Evolutionary conservation across 2,329 filamentous ascomycete species (phyloP).

Genomic region (Neonectria faginata): DNA sequence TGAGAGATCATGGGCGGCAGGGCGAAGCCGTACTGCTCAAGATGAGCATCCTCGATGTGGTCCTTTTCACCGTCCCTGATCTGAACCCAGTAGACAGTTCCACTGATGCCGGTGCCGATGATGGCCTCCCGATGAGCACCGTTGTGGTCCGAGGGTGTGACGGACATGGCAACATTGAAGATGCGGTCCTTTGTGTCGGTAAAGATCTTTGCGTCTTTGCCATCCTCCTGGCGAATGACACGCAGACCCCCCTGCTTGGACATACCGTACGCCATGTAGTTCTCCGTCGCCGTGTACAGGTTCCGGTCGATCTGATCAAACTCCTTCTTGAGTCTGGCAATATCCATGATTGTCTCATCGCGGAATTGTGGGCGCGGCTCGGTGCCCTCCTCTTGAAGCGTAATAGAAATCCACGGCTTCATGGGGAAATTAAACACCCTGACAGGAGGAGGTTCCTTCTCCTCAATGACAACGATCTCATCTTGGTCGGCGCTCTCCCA

Average conservation of each 20-base stretch:
- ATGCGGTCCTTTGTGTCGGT: slow-evolving; percentile 92
- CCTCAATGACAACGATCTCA: slow-evolving; percentile 72
- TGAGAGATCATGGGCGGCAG: slow-evolving; percentile 87
- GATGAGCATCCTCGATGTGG: slow-evolving; percentile 79
- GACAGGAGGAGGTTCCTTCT: slow-evolving; percentile 73
- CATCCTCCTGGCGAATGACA: slow-evolving; percentile 94
- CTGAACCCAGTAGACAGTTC: slow-evolving; percentile 95
- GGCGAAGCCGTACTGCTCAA: slow-evolving; percentile 88
- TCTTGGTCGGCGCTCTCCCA: slow-evolving; percentile 91
- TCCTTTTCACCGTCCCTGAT: slow-evolving; percentile 83
- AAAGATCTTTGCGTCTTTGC: slow-evolving; percentile 91
- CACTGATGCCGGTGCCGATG: slow-evolving; percentile 92
- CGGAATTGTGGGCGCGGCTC: slow-evolving; percentile 74
- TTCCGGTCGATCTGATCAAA: slow-evolving; percentile 98
- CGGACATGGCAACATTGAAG: slow-evolving; percentile 90
- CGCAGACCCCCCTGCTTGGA: slow-evolving; percentile 92
- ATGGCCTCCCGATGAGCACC: slow-evolving; percentile 79
- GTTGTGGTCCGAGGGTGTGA: slow-evolving; percentile 68
- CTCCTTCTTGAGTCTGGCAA: slow-evolving; percentile 94
- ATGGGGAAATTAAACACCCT: slow-evolving; percentile 96
- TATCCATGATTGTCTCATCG: slow-evolving; percentile 87
- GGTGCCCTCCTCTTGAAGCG: slow-evolving; percentile 70
- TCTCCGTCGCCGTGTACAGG: slow-evolving; percentile 87
- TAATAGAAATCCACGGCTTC: slow-evolving; percentile 94
- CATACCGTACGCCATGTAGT: slow-evolving; percentile 94